Conservation (phyloP, 2,329 filamentous ascomycete genomes). For the Ophiostoma novo-ulmi region DNA sequence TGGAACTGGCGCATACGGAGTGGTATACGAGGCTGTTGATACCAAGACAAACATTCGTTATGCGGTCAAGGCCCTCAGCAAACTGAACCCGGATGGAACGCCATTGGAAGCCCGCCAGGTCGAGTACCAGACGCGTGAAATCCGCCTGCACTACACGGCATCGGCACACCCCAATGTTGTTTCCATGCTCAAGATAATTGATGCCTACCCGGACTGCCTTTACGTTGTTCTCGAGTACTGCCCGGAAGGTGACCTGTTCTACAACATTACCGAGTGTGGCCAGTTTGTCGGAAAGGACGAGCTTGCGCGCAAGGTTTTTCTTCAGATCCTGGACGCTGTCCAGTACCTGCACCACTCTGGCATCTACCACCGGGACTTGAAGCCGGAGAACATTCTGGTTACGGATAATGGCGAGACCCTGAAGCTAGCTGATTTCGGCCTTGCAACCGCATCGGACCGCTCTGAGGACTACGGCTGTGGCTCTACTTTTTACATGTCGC, state of each 20-base stretch:
- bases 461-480: slow-evolving; percentile 96
- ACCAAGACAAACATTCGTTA: slow-evolving; percentile 75
- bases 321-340: slow-evolving; percentile 94
- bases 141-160: slow-evolving; percentile 82
- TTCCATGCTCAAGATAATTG: slow-evolving; percentile 88
- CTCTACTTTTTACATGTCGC: slow-evolving; percentile 99
- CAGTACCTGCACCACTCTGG: slow-evolving; percentile 88
- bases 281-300: slow-evolving; percentile 90
- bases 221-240: slow-evolving; percentile 97
- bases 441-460: slow-evolving; percentile 76
- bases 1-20: slow-evolving; percentile 91
- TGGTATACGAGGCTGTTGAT: slow-evolving; percentile 87
- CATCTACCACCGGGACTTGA: slow-evolving; percentile 95
- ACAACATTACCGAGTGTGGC: slow-evolving; percentile 92
- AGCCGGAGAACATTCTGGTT: slow-evolving; percentile 96
- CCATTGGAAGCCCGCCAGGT: slow-evolving; percentile 77
- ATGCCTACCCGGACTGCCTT: slow-evolving; percentile 85
- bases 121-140: slow-evolving; percentile 88
- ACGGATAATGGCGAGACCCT: slow-evolving; percentile 82
- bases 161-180: slow-evolving; percentile 90
- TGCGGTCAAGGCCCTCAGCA: slow-evolving; percentile 96
- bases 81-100: slow-evolving; percentile 66
- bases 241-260: slow-evolving; percentile 92
- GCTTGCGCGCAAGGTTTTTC: slow-evolving; percentile 79
- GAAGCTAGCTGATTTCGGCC: slow-evolving; percentile 94